Conservation (phyloP, 2,329 filamentous ascomycete genomes). For the Furcasterigmium sp. region DNA sequence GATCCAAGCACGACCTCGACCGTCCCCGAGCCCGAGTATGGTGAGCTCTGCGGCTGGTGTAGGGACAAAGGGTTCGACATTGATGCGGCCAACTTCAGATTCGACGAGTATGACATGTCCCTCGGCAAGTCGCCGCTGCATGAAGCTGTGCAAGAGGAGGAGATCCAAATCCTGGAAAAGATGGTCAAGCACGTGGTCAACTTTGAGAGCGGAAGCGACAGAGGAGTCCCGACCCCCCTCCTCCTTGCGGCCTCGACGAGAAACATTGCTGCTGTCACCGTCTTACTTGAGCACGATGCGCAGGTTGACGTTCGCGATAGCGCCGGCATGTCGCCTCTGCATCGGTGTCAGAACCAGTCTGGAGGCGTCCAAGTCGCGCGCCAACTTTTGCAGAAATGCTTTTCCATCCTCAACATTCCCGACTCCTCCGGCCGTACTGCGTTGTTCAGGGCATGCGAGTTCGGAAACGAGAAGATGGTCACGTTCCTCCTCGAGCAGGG, state of each 20-base stretch:
- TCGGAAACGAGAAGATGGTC: constrained; percentile 21
- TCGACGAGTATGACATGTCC: constrained; percentile 15
- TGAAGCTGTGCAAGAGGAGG: constrained; percentile 15
- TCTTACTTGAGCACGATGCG: constrained; percentile 19
- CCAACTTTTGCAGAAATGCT: constrained; percentile 15
- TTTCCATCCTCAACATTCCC: constrained; percentile 12
- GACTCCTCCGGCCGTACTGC: constrained; percentile 21
- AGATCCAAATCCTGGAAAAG: constrained; percentile 16
- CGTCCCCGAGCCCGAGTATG: no score
- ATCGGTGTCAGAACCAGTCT: constrained; percentile 17
- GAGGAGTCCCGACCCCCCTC: constrained; percentile 17
- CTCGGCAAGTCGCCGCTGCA: constrained; percentile 18
- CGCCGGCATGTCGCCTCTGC: constrained; percentile 16
- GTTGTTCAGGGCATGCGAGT: constrained; percentile 21
- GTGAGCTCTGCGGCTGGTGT: constrained; percentile 18
- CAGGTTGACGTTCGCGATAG: constrained; percentile 18
- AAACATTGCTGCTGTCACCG: constrained; percentile 17
- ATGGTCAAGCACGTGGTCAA: constrained; percentile 17
- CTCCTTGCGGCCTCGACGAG: constrained; percentile 23
- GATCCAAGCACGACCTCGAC: neutral
- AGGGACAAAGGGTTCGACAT: constrained; percentile 19
- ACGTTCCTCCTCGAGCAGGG: constrained; percentile 13
- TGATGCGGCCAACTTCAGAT: constrained; percentile 15
- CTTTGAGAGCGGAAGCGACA: constrained; percentile 15
- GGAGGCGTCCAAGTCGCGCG: constrained; percentile 18